Conservation (phyloP, 352 stramenopile genomes). For the Phytophthora litchii region DNA sequence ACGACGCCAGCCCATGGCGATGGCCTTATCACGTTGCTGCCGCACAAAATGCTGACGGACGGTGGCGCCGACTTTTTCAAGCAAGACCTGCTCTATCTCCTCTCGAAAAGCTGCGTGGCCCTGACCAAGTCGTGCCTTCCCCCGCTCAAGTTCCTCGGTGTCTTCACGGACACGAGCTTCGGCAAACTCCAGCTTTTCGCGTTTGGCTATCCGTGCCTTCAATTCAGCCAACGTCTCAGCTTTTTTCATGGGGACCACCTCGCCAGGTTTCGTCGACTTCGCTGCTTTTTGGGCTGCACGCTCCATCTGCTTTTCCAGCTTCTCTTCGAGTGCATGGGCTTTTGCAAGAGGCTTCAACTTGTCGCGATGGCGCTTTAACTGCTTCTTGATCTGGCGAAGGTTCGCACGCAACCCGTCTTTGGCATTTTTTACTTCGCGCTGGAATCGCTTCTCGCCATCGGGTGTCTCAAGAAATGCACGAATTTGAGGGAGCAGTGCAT, state of each 20-base stretch:
- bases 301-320: conserved; percentile 30
- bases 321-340: conserved; percentile 22
- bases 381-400: conserved; percentile 48
- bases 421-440: conserved; percentile 52
- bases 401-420: conserved; percentile 50
- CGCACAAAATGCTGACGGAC: conserved; percentile 58
- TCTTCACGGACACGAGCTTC: conserved; percentile 48
- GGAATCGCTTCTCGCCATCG: conserved; percentile 72
- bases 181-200: conserved; percentile 42
- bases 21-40: conserved; percentile 68
- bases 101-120: conserved; percentile 63
- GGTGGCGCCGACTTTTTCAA: conserved; percentile 54
- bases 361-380: conserved; percentile 34
- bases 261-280: conserved; percentile 2
- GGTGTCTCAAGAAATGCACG: conserved; percentile 57
- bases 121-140: conserved; percentile 52
- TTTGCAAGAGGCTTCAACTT: conserved; percentile 34
- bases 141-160: conserved; percentile 46
- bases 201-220: conserved; percentile 41
- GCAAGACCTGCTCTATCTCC: conserved; percentile 59
- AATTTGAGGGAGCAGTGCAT: conserved; percentile 62
- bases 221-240: conserved; percentile 41
- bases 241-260: conserved; percentile 4
- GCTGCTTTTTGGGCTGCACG: conserved; percentile 23
- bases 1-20: conserved; percentile 58